Evolutionary conservation across 768 basidiomycete genomes (phyloP), one percentile per base, ranked within the genome.

Genomic region (Collybiopsis confluens): DNA sequence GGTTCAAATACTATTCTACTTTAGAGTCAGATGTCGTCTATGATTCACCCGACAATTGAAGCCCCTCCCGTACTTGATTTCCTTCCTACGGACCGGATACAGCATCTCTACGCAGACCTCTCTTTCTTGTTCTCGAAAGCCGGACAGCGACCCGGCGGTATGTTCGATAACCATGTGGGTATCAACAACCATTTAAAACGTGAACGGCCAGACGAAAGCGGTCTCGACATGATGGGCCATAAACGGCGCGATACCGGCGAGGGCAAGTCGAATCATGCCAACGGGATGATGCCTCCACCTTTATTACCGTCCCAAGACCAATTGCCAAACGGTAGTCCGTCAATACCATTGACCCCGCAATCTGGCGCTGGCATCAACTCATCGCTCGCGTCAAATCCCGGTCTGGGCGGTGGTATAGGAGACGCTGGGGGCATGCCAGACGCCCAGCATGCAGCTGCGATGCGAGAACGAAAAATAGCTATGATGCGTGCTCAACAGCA

Each of bases 171-270:
- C 58, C n/a, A 54, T 35, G 51, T 53, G 35, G 41, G 48, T 68
- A 64, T 50, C 64, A 65, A 52, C 54, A 8, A 55, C n/a, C 69
- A n/a, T n/a, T n/a, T 85, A 30, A 89, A 89, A 62, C 83, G 88
- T 51, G 81, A 82, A 41, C 73, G 86, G 36, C 65, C 78, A 2
- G 83, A 83, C 13, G 85, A 86, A 41, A 28, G 54, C 4, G 54
- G 56, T 45, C 56, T 62, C 2, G 77, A 77, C 23, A 54, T 42
- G 33, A 46, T 61, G 21, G 69, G 71, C 37, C 79, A 76, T 64
- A 90, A 90, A 65, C 77, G 88, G 16, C 76, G 83, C 18, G 84
- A 90, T 60, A 82, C 82, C 1, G 88, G 88, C 30, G 87, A 89
- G 57, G 69, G 68, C 38, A 85, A 82, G 60, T 56, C 27, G 11